These are phyloP conservation scores for Aspergillus latus DNA, from an alignment of 2,329 filamentous ascomycete species.

Conservation along the genomic window DNA sequence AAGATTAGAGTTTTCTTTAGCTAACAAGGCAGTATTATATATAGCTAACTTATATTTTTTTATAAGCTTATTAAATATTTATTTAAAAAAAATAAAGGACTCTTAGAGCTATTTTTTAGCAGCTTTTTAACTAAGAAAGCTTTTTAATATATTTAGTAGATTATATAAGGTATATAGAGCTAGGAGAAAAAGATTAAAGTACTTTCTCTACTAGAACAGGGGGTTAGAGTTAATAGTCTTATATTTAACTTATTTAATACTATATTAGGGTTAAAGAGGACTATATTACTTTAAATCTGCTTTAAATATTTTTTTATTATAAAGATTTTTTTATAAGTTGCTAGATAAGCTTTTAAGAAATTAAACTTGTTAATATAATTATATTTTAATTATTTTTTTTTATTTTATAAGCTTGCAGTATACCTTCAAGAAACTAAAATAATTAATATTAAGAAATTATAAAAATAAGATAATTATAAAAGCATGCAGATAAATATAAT, in stretches of 20 bases:
- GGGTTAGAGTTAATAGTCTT: not conserved
- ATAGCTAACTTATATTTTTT: not conserved
- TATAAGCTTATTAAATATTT: too few relatives aligned
- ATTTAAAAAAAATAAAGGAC: not conserved
- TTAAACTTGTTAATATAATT: conserved; percentile 7
- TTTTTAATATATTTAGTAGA: not conserved
- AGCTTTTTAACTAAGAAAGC: too few relatives aligned
- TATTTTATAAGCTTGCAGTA: not conserved
- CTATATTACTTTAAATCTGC: not conserved
- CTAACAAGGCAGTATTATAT: not conserved
- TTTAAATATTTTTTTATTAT: too few relatives aligned
- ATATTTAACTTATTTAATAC: too few relatives aligned
- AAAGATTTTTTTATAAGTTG: too few relatives aligned
- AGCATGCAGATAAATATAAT: not conserved
- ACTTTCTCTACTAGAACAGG: not conserved
- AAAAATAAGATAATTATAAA: too few relatives aligned
- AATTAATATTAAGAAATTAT: too few relatives aligned
- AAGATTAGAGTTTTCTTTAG: not conserved
- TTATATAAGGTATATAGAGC: not conserved
- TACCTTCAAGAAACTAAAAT: too few relatives aligned
- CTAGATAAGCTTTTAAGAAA: too few relatives aligned
- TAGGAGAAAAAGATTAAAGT: not conserved
- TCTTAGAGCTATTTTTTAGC: too few relatives aligned
- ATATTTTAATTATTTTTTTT: not conserved
- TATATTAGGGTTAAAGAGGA: not conserved